Conservation (phyloP, 306 rosid species). For the Vachellia collinsii region DNA sequence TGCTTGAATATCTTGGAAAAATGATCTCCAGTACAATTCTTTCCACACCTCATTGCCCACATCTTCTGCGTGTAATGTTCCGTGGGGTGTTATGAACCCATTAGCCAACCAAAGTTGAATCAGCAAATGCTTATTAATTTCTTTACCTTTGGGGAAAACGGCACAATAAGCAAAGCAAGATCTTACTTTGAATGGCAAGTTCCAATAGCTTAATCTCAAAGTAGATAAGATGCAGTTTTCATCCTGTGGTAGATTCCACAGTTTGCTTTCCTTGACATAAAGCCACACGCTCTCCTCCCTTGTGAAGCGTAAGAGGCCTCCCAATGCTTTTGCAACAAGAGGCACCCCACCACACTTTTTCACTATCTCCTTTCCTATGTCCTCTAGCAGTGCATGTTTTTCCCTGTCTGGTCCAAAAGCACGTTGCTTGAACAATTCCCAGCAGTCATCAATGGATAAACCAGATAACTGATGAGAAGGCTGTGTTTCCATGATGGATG, state of each 20-base stretch:
- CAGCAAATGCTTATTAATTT: background rate
- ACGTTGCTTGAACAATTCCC: conserved; percentile 40
- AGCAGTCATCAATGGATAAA: conserved; percentile 37
- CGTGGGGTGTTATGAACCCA: conserved; percentile 3
- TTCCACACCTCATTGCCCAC: conserved; percentile 17
- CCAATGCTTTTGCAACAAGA: conserved; percentile 24
- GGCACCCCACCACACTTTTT: conserved; percentile 31
- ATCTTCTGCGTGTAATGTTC: conserved; percentile 1
- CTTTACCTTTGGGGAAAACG: conserved; percentile 11
- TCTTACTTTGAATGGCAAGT: conserved; percentile 13
- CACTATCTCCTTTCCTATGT: conserved; percentile 7
- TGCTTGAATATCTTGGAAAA: conserved; percentile 20
- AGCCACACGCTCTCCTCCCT: conserved; percentile 27
- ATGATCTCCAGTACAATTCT: conserved; percentile 34
- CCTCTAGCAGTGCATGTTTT: background rate
- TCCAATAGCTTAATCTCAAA: conserved; percentile 30
- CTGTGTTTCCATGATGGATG: conserved; percentile 31
- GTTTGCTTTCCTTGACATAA: background rate
- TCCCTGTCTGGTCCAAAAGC: conserved; percentile 30
- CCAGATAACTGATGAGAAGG: conserved; percentile 14
- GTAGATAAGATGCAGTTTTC: conserved; percentile 30
- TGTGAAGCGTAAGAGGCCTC: conserved; percentile 21
- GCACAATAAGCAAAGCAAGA: conserved; percentile 36
- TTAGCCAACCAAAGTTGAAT: conserved; percentile 37
- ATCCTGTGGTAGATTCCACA: conserved; percentile 26